These are phyloP conservation scores for Tympanopsis confertula DNA, from an alignment of 2,329 filamentous ascomycete genomes.

Conservation along the genomic window DNA sequence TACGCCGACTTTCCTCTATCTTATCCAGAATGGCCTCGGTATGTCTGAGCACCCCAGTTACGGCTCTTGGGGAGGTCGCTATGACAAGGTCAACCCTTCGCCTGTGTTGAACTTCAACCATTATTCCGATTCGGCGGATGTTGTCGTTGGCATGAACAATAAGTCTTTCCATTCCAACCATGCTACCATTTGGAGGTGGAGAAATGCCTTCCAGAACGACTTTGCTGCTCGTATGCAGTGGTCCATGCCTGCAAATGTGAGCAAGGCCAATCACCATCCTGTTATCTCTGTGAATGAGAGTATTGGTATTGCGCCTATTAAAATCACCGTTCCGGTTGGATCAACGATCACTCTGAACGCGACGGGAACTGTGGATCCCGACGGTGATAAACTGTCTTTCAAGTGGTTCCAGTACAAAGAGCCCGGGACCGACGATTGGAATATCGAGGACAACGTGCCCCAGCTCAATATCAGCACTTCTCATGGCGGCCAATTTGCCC, in stretches of 20 bases:
- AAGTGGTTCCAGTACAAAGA: conserved; percentile 36
- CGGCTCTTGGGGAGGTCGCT: conserved; percentile 37
- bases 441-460: conserved; percentile 7
- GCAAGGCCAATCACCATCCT: conserved; percentile 31
- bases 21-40: conserved; percentile 33
- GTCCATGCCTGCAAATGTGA: conserved; percentile 14
- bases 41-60: conserved; percentile 30
- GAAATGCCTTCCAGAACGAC: conserved; percentile 25
- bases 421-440: conserved; percentile 23
- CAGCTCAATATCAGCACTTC: conserved; percentile 20
- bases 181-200: conserved; percentile 29
- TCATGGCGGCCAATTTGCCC: conserved; percentile 15
- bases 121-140: conserved; percentile 16
- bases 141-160: conserved; percentile 14
- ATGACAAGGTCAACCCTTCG: conserved; percentile 19
- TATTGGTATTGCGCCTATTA: conserved; percentile 20
- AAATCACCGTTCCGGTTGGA: conserved; percentile 26
- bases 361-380: conserved; percentile 30
- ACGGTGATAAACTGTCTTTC: conserved; percentile 27
- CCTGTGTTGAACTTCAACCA: conserved; percentile 7
- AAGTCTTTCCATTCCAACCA: conserved; percentile 13
- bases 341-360: conserved; percentile 29
- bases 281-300: conserved; percentile 28
- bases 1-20: conserved; percentile 35
- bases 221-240: conserved; percentile 28